phyloP scores from a whole-genome alignment of 2,329 filamentous ascomycete genomes.

The Beauveria sp. region DNA sequence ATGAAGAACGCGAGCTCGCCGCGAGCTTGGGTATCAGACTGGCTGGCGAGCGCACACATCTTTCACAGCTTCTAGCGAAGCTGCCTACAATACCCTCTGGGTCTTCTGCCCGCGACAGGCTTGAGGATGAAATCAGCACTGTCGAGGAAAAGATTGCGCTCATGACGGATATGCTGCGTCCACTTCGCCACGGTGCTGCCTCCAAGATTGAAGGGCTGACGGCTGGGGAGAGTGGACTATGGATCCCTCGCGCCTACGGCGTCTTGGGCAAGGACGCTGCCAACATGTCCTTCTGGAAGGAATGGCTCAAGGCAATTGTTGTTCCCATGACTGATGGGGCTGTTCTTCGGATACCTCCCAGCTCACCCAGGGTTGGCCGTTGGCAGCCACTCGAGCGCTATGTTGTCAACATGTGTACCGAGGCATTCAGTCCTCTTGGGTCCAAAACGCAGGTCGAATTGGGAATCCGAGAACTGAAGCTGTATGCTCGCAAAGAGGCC shows the following conservation, averaged over 20 bases:
- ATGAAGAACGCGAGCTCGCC: constrained; percentile 84
- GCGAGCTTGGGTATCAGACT: constrained; percentile 84
- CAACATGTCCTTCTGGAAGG: constrained; percentile 92
- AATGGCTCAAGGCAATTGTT: constrained; percentile 90
- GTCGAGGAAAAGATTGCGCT: constrained; percentile 95
- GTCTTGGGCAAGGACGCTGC: constrained; percentile 78
- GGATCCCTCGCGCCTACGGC: constrained; percentile 90
- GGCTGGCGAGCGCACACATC: constrained; percentile 77
- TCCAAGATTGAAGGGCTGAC: constrained; percentile 96
- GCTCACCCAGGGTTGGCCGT: constrained; percentile 81
- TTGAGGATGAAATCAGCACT: constrained; percentile 91
- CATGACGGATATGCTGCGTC: constrained; percentile 92
- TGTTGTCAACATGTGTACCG: constrained; percentile 92
- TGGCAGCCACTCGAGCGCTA: constrained; percentile 97
- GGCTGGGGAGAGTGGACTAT: constrained; percentile 89
- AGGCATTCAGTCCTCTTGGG: constrained; percentile 83
- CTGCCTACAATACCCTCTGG: constrained; percentile 76
- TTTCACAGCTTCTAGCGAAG: constrained; percentile 79
- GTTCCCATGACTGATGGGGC: constrained; percentile 91
- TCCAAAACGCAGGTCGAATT: constrained; percentile 96
- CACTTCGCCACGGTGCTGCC: constrained; percentile 86
- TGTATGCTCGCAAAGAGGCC: constrained; percentile 91
- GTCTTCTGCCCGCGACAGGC: constrained; percentile 67
- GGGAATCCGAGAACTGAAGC: constrained; percentile 75
- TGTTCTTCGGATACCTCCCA: constrained; percentile 74